Evolutionary conservation across 768 basidiomycete genomes (phyloP), one percentile per base, ranked within the genome.

Genomic region (Trametes cingulata): DNA sequence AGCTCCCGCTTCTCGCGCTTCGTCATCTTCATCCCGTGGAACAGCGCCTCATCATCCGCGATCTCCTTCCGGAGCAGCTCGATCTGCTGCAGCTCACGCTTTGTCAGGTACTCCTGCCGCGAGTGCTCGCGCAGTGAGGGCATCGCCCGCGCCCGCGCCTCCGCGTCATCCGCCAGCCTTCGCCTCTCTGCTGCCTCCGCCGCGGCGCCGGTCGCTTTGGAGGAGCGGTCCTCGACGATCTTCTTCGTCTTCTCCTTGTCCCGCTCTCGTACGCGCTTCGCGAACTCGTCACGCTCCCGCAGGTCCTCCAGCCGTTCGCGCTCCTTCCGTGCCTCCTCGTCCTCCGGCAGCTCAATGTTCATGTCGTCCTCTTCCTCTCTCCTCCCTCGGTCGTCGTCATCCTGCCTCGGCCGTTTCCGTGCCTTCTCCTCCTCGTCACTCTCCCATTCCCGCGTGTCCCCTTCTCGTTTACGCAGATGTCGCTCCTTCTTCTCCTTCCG

Each of bases 31-130:
- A 96, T 95, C 15, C 95, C 95, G 22, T 81, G 76, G 75, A 97
- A 97, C 22, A 98, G 80, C 1, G 87, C 84, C 74, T 95, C 91
- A 61, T 98, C 95, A 68, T 99, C 97, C 57, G 90, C 87, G 56
- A 99, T 96, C 74, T 98, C 95, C 71, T 88, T 86, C 54, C 91
- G 84, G 48, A 98, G 78, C 14, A 99, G 81, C 68, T 98, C 97
- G 65, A 98, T 89, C 72, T 95, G 93, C 74, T 99, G 97, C 36
- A 90, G 78, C 78, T 99, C 97, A 69, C 97, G 90, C 71, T 98
- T 98, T 22, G 93, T 90, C 62, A 99, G 82, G 69, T 99, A 99
- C 73, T 95, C 93, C 71, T 98, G 91, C 53, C 97, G 87, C 1
- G 95, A 95, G 67, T 89, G 91, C 58, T 91, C 79, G 41, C 97